phyloP scores from a whole-genome alignment of 306 rosid genomes.

The Dalbergia cochinchinensis region DNA sequence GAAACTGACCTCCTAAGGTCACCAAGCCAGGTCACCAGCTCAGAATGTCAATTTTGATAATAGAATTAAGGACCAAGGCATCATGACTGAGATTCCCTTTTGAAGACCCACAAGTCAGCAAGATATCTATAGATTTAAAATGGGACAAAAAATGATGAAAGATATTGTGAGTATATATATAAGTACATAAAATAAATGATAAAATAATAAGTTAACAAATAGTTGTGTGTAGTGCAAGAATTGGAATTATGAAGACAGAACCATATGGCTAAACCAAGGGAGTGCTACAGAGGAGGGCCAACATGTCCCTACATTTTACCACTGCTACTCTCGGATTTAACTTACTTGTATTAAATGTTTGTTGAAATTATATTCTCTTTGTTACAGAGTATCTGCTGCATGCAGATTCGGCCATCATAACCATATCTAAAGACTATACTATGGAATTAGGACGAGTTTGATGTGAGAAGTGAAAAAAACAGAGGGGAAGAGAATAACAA shows the following conservation, averaged over 20 bases:
- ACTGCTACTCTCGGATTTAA: conserved; percentile 43
- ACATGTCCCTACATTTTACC: conserved; percentile 45
- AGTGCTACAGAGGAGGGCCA: conserved; percentile 43
- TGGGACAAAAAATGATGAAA: conserved; percentile 36
- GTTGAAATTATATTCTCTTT: conserved; percentile 48
- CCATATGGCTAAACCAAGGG: conserved; percentile 40
- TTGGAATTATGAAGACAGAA: not conserved
- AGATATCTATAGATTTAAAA: conserved; percentile 34
- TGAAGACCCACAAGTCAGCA: conserved; percentile 50
- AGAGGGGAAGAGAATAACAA: too few relatives aligned
- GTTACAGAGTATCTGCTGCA: conserved; percentile 61
- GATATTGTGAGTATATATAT: not conserved
- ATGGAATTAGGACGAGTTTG: too few relatives aligned
- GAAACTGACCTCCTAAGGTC: conserved; percentile 51
- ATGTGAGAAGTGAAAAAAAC: too few relatives aligned
- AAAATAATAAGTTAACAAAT: conserved; percentile 13
- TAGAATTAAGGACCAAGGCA: conserved; percentile 51
- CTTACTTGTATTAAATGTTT: conserved; percentile 52
- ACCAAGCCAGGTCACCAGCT: conserved; percentile 50
- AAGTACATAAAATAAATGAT: not conserved
- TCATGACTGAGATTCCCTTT: conserved; percentile 58
- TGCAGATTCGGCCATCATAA: conserved; percentile 78
- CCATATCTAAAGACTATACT: conserved; percentile 57
- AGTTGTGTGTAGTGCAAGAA: conserved; percentile 35
- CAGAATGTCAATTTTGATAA: conserved; percentile 54